Base-by-base conservation (phyloP, 2,329 filamentous ascomycete genomes). In the Didymosphaeria variabile region DNA sequence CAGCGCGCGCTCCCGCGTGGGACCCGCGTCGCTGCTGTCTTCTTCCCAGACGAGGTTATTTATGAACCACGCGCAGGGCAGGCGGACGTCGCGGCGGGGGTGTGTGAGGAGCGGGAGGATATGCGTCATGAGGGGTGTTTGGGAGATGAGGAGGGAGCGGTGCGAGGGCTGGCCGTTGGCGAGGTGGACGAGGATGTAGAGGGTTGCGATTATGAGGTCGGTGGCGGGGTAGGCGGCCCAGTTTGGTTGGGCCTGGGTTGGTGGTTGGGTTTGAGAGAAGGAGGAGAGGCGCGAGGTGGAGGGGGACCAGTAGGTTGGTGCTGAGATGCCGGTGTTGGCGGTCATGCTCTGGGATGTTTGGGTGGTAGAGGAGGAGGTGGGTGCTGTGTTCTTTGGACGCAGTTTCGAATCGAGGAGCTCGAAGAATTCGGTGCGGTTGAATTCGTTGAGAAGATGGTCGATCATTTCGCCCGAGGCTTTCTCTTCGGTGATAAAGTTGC, bases 41-140 rank as follows among this genome's bases (percentile, higher is more conserved):
- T 97, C 94, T 63, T 90, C 85, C 84, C 90, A 96, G 0, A 92
- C 91, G 46, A 99, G 85, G 74, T 97, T 97, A 74, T 90, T 91
- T 47, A 96, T 85, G 46, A 97, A 84, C 85, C 94, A 94, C 66
- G 92, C 93, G 68, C 95, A 88, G 49, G 90, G 90, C 21, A 89
- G 85, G 6, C 94, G 89, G 7, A 99, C 90, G 45, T 91, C 87
- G 49, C 87, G 86, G 72, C 91, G 88, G 46, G 87, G 86, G 77
- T 93, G 92, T 49, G 83, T 86, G 69, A 95, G 91, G 58, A 97
- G 89, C 17, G 87, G 87, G 9, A 90, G 85, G 50, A 97, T 83
- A 51, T 90, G 86, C 69, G 86, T 88, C 61, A 98, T 84, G 5
- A 98, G 82, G 13, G 90, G 86, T 2, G 87, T 90, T 77, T 97